Evolutionary conservation across 169 alveolate species (phyloP).

Genomic region (Toxoplasma gondii): DNA sequence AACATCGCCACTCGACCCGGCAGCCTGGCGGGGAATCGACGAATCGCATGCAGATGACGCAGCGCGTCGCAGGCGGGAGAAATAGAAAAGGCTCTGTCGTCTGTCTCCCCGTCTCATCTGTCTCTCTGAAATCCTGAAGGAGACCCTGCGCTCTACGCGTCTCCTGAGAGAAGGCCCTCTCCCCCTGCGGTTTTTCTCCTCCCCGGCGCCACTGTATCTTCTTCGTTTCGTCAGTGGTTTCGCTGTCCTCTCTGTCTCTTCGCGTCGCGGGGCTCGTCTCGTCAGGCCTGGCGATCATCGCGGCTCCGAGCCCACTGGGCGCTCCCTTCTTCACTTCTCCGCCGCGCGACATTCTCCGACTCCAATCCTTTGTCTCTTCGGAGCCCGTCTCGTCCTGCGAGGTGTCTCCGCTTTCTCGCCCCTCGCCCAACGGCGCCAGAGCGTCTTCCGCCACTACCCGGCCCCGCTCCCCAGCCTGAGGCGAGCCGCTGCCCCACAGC

Average conservation of each 20-base stretch:
- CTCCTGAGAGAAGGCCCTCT: background rate
- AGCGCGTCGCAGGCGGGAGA: background rate
- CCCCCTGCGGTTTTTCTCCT: background rate
- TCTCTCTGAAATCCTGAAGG: background rate
- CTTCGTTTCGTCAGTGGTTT: background rate
- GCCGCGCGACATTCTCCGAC: too few species aligned
- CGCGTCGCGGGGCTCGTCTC: background rate
- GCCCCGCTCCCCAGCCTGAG: too few species aligned
- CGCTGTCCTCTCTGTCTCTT: background rate
- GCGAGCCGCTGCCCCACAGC: too few species aligned
- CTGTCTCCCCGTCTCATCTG: background rate
- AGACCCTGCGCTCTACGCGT: background rate
- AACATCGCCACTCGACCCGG: constrained; percentile 1
- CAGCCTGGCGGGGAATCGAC: background rate
- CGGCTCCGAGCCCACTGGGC: too few species aligned
- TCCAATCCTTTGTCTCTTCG: too few species aligned
- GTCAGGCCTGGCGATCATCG: too few species aligned
- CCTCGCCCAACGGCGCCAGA: too few species aligned
- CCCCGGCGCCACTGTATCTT: background rate
- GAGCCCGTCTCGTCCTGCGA: too few species aligned
- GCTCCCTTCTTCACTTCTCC: too few species aligned
- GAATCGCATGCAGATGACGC: background rate
- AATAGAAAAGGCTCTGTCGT: background rate
- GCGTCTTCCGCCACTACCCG: too few species aligned
- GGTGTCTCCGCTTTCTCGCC: too few species aligned